Evolutionary conservation across 208 protist species (phyloP), one percentile per base, ranked within the genome.

Genomic region (Herpetomonas tarakana): DNA sequence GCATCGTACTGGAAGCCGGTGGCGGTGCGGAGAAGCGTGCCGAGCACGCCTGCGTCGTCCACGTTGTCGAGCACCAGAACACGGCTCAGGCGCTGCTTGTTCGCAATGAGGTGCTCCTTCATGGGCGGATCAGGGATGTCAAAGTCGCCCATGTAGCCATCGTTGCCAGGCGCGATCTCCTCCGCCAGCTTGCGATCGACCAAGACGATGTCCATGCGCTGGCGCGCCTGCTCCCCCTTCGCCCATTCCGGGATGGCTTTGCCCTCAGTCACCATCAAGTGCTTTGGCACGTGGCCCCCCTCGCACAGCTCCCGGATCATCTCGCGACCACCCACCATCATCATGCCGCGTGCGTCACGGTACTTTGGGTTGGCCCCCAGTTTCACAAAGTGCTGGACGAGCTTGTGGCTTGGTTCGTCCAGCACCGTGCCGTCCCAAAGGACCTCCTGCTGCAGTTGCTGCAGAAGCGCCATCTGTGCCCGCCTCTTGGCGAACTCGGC

Each of bases 11-110:
- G 82, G 65, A 93, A 93, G 1, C 80, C 86, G 7, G 72, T 71
- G 25, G 91, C 87, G 16, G 87, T 88, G 45, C 91, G 75, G 26
- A 96, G 62, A 16, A 96, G 30, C 16, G 91, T 94, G 24, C 91
- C 91, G 0, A 96, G 67, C 28, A 80, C 45, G 24, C 91, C 91
- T 7, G 83, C 76, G 63, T 96, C 91, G 50, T 87, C 76, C 2
- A 96, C 81, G 65, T 96, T 96, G 68, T 96, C 91, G 11, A 96
- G 78, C 24, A 96, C 91, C 18, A 96, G 74, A 24, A 96, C 74
- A 16, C 86, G 81, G n/a, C 83, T 75, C 50, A 94, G 57, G 1
- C 81, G 85, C 52, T 94, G 81, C 54, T 91, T 80, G 55, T 93
- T 94, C 0, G 87, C 87, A 19, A 96, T 93, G 38, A 96, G 71